These are phyloP conservation scores for Vigna angularis DNA, from an alignment of 306 rosid genomes.

Conservation along the genomic window DNA sequence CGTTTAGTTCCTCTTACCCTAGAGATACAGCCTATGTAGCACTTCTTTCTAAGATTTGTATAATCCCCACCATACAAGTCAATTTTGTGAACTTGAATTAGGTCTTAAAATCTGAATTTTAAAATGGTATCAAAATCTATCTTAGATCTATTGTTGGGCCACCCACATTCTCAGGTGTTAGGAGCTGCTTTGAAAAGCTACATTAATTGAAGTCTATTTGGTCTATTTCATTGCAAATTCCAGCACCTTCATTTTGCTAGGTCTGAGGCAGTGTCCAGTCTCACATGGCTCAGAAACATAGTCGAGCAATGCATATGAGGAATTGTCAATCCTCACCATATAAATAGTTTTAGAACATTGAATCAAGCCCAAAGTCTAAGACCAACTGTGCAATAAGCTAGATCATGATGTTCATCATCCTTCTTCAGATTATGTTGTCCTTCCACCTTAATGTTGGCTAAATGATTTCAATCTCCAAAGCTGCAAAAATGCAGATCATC, in stretches of 20 bases:
- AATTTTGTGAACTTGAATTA: not conserved
- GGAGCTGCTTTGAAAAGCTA: not conserved
- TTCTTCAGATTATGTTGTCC: not conserved
- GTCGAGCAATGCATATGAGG: not conserved
- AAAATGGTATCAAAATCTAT: not conserved
- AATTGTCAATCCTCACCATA: not conserved
- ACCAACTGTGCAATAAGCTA: not conserved
- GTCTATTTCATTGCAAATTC: not conserved
- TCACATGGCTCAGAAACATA: not conserved
- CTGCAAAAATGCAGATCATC: not conserved
- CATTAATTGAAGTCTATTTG: not conserved
- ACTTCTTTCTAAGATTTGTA: not conserved
- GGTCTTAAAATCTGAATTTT: not conserved
- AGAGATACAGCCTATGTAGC: not conserved
- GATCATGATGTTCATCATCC: not conserved
- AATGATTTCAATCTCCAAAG: constrained; percentile 4
- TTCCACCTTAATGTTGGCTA: not conserved
- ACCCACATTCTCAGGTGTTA: not conserved
- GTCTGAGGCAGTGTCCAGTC: not conserved
- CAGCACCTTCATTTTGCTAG: not conserved
- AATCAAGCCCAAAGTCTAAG: not conserved
- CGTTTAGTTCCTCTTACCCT: not conserved
- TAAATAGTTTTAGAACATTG: not conserved
- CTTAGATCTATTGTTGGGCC: not conserved
- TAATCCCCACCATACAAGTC: not conserved